Conservation (phyloP, 306 rosid genomes). For the Cyclanthera cordifolia region DNA sequence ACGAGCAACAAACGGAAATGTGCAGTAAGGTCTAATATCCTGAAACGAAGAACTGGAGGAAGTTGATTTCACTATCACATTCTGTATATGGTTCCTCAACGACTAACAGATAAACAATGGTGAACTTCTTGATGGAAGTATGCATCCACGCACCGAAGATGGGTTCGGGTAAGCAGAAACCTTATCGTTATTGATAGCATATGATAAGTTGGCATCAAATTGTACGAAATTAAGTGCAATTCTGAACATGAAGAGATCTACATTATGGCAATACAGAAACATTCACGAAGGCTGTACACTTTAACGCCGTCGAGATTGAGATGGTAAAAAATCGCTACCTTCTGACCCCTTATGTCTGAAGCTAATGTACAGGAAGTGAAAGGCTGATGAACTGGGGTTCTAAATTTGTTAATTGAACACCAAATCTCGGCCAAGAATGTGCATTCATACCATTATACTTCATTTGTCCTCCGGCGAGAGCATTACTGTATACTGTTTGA, state of each 20-base stretch:
- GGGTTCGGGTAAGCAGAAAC: conserved; percentile 7
- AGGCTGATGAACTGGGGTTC: conserved; percentile 9
- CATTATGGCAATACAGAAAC: background rate
- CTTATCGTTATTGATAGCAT: background rate
- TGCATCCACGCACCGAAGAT: background rate
- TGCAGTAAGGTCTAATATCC: conserved; percentile 1
- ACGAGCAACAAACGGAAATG: background rate
- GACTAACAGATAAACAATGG: background rate
- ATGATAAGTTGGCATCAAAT: conserved; percentile 8
- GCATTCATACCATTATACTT: background rate
- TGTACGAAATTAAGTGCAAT: conserved; percentile 11
- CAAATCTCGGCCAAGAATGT: background rate
- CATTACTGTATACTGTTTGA: background rate
- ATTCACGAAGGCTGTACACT: background rate
- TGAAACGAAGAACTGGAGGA: background rate
- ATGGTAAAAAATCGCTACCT: conserved; percentile 11
- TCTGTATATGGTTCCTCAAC: background rate
- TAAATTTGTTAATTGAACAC: background rate
- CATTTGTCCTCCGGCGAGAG: background rate
- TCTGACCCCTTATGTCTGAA: conserved; percentile 8
- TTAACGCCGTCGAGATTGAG: conserved; percentile 2
- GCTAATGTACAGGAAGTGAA: conserved; percentile 11
- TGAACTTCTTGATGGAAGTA: background rate
- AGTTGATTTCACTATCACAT: background rate
- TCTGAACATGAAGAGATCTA: background rate